Conservation (phyloP, 2,329 filamentous ascomycete genomes). For the Claviceps sp. region DNA sequence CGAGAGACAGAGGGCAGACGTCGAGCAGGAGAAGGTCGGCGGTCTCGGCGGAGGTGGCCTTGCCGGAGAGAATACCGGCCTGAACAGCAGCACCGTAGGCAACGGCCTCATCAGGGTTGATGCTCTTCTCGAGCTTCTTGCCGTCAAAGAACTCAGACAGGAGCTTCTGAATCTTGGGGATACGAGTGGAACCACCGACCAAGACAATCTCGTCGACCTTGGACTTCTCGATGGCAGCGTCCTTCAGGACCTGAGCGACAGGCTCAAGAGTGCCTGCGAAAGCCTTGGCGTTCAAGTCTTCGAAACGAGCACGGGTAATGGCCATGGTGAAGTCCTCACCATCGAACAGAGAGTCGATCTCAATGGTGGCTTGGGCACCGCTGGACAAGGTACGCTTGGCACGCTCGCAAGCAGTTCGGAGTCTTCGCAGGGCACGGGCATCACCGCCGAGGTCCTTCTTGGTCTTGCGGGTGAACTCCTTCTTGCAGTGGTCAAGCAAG, state of each 20-base stretch:
- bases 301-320: conserved; percentile 97
- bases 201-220: conserved; percentile 97
- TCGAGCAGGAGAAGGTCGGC: conserved; percentile 90
- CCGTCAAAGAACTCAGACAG: conserved; percentile 98
- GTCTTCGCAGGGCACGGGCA: conserved; percentile 83
- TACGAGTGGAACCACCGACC: conserved; percentile 97
- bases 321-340: conserved; percentile 95
- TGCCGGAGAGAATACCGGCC: conserved; percentile 95
- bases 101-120: conserved; percentile 99
- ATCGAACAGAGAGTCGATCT: conserved; percentile 97
- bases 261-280: conserved; percentile 90
- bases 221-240: conserved; percentile 75
- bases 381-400: conserved; percentile 98
- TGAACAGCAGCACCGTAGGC: conserved; percentile 98
- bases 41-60: conserved; percentile 91
- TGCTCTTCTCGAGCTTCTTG: conserved; percentile 99
- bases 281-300: conserved; percentile 93
- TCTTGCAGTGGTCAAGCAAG: conserved; percentile 92
- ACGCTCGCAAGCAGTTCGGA: conserved; percentile 96
- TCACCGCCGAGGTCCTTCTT: conserved; percentile 76
- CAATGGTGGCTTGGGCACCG: conserved; percentile 91
- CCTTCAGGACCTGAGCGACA: conserved; percentile 93
- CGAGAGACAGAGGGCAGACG: conserved; percentile 89
- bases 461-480: conserved; percentile 65
- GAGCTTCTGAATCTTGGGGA: conserved; percentile 97